Conservation (phyloP, 225 moss, liverwort and hornwort genomes). For the Bryum argenteum region DNA sequence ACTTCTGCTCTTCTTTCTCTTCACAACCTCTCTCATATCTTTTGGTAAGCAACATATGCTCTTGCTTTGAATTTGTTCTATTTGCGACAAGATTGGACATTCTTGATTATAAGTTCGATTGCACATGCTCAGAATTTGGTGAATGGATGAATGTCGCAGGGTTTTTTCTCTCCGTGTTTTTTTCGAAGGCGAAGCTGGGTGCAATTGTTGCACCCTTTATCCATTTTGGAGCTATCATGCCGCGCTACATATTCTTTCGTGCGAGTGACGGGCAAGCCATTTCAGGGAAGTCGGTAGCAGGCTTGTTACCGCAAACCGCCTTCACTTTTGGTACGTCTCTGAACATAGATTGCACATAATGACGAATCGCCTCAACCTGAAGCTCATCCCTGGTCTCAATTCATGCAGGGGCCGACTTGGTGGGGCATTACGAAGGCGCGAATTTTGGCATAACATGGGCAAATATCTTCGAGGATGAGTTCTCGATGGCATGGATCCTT, state of each 20-base stretch:
- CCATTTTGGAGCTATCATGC: conserved; percentile 94
- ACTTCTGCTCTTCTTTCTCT: conserved; percentile 84
- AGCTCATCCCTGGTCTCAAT: not conserved
- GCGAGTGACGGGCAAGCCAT: conserved; percentile 85
- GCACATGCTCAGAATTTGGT: not conserved
- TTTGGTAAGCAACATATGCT: conserved; percentile 64
- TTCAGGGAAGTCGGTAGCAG: conserved; percentile 73
- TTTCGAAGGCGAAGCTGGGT: conserved; percentile 84
- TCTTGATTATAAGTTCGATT: not conserved
- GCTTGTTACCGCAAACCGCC: conserved; percentile 90
- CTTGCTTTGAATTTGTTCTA: not conserved
- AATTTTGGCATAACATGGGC: conserved; percentile 81
- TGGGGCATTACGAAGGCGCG: conserved; percentile 91
- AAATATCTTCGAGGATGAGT: conserved; percentile 79
- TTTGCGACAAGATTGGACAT: too few relatives aligned
- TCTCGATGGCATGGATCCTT: conserved; percentile 92
- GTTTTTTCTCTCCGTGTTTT: conserved; percentile 88
- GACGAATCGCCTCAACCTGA: too few relatives aligned
- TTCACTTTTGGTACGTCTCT: conserved; percentile 81
- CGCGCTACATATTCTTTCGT: conserved; percentile 95
- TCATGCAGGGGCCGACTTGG: conserved; percentile 83
- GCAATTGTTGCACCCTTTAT: conserved; percentile 94
- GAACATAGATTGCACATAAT: not conserved
- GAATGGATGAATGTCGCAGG: conserved; percentile 48
- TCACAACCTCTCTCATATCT: conserved; percentile 78